phyloP scores from a whole-genome alignment of 2,329 filamentous ascomycete species.

The Sporothrix humicola region DNA sequence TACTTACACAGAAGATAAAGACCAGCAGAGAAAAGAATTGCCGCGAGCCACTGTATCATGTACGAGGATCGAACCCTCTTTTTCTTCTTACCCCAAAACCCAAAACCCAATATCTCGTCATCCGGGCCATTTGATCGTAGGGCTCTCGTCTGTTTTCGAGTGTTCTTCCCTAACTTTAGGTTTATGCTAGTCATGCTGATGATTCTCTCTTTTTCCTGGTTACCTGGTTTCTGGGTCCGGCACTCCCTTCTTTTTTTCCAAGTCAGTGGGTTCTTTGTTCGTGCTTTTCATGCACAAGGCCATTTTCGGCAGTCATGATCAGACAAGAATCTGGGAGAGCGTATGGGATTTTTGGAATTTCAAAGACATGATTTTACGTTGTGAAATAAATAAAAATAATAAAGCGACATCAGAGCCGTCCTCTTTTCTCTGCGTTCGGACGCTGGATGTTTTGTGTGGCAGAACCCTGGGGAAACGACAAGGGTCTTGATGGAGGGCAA shows the following conservation, averaged over 20 bases:
- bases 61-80: slow-evolving; percentile 16
- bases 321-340: too few relatives aligned
- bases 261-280: background rate
- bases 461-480: slow-evolving; percentile 19
- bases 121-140: background rate
- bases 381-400: background rate
- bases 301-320: slow-evolving; percentile 3
- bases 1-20: background rate
- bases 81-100: background rate
- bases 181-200: slow-evolving; percentile 14
- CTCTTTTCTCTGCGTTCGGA: background rate
- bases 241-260: background rate
- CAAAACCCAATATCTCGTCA: background rate
- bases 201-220: background rate
- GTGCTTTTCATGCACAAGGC: slow-evolving; percentile 10
- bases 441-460: slow-evolving; percentile 18
- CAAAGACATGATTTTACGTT: too few relatives aligned
- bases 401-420: background rate
- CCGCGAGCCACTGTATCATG: background rate
- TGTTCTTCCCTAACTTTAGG: too few relatives aligned
- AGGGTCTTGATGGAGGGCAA: background rate
- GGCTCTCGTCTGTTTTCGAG: background rate
- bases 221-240: slow-evolving; percentile 21
- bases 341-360: too few relatives aligned
- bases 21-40: background rate